Conservation (phyloP, 768 basidiomycete species). For the Boletus reticulatus region DNA sequence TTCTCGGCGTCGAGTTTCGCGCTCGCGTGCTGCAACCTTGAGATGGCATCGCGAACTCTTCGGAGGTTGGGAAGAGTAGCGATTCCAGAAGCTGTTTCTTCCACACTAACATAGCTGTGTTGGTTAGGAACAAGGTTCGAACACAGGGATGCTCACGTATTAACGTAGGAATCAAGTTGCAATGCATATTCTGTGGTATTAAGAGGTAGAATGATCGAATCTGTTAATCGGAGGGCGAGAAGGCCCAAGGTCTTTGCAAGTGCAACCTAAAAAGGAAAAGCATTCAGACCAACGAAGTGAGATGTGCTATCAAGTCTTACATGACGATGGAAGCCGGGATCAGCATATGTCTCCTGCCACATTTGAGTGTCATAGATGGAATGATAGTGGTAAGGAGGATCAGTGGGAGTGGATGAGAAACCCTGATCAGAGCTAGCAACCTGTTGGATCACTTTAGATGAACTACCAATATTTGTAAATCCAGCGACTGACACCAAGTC, state of each 20-base stretch:
- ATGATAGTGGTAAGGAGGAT: slow-evolving; percentile 71
- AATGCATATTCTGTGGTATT: slow-evolving; percentile 75
- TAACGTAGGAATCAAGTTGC: slow-evolving; percentile 59
- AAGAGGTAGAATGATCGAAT: slow-evolving; percentile 63
- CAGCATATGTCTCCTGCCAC: slow-evolving; percentile 74
- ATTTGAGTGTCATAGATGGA: slow-evolving; percentile 68
- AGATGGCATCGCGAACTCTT: slow-evolving; percentile 45
- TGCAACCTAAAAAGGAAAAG: slow-evolving; percentile 44
- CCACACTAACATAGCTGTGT: slow-evolving; percentile 44
- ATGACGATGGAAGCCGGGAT: slow-evolving; percentile 73
- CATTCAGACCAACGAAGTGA: not conserved
- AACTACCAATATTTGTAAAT: not conserved
- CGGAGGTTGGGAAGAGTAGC: slow-evolving; percentile 34
- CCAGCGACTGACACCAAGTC: slow-evolving; percentile 51
- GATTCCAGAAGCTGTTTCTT: slow-evolving; percentile 36
- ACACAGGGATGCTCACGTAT: slow-evolving; percentile 44
- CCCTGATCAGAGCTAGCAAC: slow-evolving; percentile 33
- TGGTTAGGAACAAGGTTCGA: slow-evolving; percentile 21
- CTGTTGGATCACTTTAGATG: slow-evolving; percentile 13
- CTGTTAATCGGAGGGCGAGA: slow-evolving; percentile 53
- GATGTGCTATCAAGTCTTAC: slow-evolving; percentile 34
- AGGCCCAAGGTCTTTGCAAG: slow-evolving; percentile 66
- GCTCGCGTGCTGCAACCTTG: slow-evolving; percentile 49
- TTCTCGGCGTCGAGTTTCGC: slow-evolving; percentile 59
- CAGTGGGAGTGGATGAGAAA: slow-evolving; percentile 36